Conservation (phyloP, 768 basidiomycete genomes). For the Wakefieldia striispora region DNA sequence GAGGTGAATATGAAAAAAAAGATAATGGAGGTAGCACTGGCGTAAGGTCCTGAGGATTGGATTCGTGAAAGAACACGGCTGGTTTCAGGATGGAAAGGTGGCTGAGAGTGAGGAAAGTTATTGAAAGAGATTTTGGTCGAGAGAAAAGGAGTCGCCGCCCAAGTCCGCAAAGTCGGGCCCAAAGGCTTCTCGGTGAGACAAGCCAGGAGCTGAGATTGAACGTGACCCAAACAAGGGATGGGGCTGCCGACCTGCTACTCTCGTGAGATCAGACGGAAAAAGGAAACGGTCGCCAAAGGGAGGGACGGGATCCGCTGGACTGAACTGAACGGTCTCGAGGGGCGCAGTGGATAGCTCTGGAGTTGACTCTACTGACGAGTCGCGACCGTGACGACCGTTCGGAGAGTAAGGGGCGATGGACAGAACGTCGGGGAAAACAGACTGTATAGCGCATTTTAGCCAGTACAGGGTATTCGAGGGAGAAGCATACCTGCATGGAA, state of each 20-base stretch:
- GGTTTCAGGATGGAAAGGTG: constrained; percentile 15
- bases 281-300: constrained; percentile 32
- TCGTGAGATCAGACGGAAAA: constrained; percentile 20
- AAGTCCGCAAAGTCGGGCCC: constrained; percentile 43
- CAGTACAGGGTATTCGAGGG: neutral
- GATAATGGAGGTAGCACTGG: constrained; percentile 28
- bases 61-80: constrained; percentile 17
- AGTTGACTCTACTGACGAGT: constrained; percentile 55
- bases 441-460: constrained; percentile 28
- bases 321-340: constrained; percentile 40
- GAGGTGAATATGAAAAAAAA: constrained; percentile 22
- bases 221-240: constrained; percentile 37
- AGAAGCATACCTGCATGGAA: constrained; percentile 26
- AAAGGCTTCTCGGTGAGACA: constrained; percentile 25
- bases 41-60: constrained; percentile 28
- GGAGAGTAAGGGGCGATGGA: constrained; percentile 53
- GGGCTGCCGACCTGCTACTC: constrained; percentile 22
- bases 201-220: constrained; percentile 44
- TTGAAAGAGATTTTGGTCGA: constrained; percentile 48
- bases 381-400: constrained; percentile 38
- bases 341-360: constrained; percentile 43
- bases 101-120: constrained; percentile 30
- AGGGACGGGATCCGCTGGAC: constrained; percentile 37
- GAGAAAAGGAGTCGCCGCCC: constrained; percentile 38
- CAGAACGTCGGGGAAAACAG: constrained; percentile 43